Evolutionary conservation across 2,329 filamentous ascomycete genomes (phyloP), one percentile per base, ranked within the genome.

Genomic region (Sporothrix euskadiensis): DNA sequence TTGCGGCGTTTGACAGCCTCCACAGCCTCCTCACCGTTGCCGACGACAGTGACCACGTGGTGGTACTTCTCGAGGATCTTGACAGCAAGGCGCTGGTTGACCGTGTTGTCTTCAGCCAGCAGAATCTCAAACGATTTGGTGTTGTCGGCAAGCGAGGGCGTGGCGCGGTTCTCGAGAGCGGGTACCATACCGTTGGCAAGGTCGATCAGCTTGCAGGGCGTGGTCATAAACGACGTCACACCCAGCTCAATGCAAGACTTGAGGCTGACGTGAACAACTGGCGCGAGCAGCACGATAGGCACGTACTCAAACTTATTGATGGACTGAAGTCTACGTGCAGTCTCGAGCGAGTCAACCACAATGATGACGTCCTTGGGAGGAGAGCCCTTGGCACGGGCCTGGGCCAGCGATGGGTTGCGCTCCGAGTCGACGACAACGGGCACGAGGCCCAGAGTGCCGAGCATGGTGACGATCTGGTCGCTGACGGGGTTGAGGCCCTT

Each of bases 201-300:
- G 81, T 99, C 96, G 76, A 98, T 97, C 5, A 95, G 89, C 79
- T 95, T 88, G 83, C 96, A 98, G 9, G 96, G 96, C 19, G 94
- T 97, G 1, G 96, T 98, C 94, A 98, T 98, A 82, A 98, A 98
- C 69, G 94, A 98, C n/a, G 94, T 97, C 77, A 99, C 97, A 76
- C 96, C 95, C 76, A 98, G 88, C 81, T 98, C 96, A 74, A 98
- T 85, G 74, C 95, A 96, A 3, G 94, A 96, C 84, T 97, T 97
- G 78, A 99, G 87, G 81, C 91, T 97, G 77, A 98, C 94, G 75
- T 94, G 93, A 14, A 98, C 94, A 49, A 94, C 86, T 0, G 95
- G 94, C 61, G 94, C 96, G 63, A 98, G 84, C 75, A 98, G 88
- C 59, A 99, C 95, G 76, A 99, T 94, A 2, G 96, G 96, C 63